Evolutionary conservation across 2,329 filamentous ascomycete genomes (phyloP).

Genomic region (Chrysosporium queenslandicum): DNA sequence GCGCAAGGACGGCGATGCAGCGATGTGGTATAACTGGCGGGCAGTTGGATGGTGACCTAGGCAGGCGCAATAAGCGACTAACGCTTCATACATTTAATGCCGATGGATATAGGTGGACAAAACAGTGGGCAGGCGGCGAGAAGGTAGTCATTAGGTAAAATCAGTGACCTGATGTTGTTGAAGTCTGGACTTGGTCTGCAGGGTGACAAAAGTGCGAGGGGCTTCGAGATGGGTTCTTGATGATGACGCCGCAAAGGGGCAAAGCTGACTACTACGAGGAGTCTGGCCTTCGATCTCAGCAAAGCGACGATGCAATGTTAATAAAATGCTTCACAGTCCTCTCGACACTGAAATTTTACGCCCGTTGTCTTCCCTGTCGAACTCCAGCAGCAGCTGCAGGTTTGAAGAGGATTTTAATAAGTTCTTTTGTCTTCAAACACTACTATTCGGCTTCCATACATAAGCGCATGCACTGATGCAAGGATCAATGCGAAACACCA

Average conservation of each 20-base stretch:
- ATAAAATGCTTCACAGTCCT: background rate
- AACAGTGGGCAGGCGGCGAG: background rate
- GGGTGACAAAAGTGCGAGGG: conserved; percentile 11
- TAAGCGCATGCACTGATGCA: conserved; percentile 10
- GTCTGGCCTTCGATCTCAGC: background rate
- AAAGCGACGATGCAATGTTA: background rate
- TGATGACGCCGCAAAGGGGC: conserved; percentile 7
- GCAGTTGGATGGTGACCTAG: background rate
- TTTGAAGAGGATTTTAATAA: background rate
- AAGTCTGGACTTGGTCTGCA: background rate
- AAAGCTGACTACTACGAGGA: background rate
- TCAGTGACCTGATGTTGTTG: background rate
- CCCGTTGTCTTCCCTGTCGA: background rate
- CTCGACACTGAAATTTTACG: background rate
- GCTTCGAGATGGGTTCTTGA: background rate
- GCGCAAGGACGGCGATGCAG: background rate
- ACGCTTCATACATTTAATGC: background rate
- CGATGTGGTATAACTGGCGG: background rate
- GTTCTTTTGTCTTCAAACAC: background rate
- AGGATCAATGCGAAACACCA: conserved; percentile 8
- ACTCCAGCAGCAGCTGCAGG: background rate
- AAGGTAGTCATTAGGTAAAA: background rate
- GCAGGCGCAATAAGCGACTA: background rate
- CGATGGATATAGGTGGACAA: background rate
- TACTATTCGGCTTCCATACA: conserved; percentile 4